These are phyloP conservation scores for Raphanus hybrid DNA, from an alignment of 441 rosid genomes.

Conservation along the genomic window DNA sequence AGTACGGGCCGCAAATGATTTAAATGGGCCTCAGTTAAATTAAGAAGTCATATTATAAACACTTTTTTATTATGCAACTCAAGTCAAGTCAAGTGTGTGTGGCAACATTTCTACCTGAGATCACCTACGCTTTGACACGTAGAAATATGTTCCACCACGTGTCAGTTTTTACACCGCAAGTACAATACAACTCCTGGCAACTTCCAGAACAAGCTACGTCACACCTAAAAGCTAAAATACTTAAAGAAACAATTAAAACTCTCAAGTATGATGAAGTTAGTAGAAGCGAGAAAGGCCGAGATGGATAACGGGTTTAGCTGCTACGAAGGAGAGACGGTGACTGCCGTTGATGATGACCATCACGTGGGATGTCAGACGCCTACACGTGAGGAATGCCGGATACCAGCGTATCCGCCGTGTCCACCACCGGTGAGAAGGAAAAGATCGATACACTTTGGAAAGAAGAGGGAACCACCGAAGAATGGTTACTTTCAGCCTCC, in stretches of 20 bases:
- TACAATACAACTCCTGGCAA: slow-evolving; percentile 17
- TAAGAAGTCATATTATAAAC: not conserved
- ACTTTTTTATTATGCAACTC: not conserved
- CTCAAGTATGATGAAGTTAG: not conserved
- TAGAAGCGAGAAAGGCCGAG: not conserved
- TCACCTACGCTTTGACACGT: slow-evolving; percentile 31
- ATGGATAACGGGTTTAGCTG: slow-evolving; percentile 15
- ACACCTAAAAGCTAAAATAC: slow-evolving; percentile 1
- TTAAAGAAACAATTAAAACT: slow-evolving; percentile 23
- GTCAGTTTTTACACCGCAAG: slow-evolving; percentile 22
- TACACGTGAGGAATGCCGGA: slow-evolving; percentile 47
- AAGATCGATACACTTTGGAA: slow-evolving; percentile 42
- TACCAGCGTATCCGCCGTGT: slow-evolving; percentile 49
- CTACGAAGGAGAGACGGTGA: slow-evolving; percentile 24
- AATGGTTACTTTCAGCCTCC: slow-evolving; percentile 74
- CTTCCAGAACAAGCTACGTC: slow-evolving; percentile 42
- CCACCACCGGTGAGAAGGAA: slow-evolving; percentile 69
- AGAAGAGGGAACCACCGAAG: slow-evolving; percentile 53
- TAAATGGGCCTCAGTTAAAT: not conserved
- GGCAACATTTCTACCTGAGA: slow-evolving; percentile 23
- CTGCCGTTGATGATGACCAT: slow-evolving; percentile 22
- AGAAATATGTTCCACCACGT: slow-evolving; percentile 23
- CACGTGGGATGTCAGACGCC: slow-evolving; percentile 68
- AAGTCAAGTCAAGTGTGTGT: slow-evolving; percentile 20
- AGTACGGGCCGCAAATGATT: too few relatives aligned